phyloP scores from a whole-genome alignment of 164 flowering plant species.

The Buxus sempervirens region DNA sequence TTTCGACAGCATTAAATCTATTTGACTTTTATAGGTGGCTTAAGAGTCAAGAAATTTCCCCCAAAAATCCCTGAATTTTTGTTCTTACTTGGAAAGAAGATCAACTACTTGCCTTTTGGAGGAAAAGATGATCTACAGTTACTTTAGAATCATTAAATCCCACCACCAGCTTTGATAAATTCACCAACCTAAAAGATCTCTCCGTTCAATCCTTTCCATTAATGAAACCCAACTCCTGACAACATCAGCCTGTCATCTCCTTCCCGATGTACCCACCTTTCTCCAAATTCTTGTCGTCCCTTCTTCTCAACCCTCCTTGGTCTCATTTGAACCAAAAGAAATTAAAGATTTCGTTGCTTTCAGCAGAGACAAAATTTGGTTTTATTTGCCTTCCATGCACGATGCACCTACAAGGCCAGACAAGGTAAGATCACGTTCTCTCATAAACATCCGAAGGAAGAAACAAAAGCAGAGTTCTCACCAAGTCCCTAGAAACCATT shows the following conservation, averaged over 20 bases:
- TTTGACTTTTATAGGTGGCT: too few species aligned
- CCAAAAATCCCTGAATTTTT: background rate
- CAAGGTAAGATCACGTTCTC: conserved; percentile 24
- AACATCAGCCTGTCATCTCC: background rate
- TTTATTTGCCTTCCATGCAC: conserved; percentile 21
- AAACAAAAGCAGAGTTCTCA: background rate
- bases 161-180: conserved; percentile 30
- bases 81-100: background rate
- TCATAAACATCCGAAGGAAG: background rate
- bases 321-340: background rate
- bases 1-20: too few species aligned
- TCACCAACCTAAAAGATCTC: conserved; percentile 24
- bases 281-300: conserved; percentile 13
- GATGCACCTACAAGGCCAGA: conserved; percentile 27
- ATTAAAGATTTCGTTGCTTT: conserved; percentile 15
- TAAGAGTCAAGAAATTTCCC: too few species aligned
- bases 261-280: conserved; percentile 8
- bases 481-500: background rate
- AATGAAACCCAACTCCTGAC: conserved; percentile 11
- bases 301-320: background rate
- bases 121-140: conserved; percentile 11
- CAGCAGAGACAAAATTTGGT: conserved; percentile 25
- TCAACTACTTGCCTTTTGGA: background rate
- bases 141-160: conserved; percentile 33
- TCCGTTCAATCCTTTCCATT: conserved; percentile 16